Conservation (phyloP, 179 eudicot species). For the Camellia oleifera region DNA sequence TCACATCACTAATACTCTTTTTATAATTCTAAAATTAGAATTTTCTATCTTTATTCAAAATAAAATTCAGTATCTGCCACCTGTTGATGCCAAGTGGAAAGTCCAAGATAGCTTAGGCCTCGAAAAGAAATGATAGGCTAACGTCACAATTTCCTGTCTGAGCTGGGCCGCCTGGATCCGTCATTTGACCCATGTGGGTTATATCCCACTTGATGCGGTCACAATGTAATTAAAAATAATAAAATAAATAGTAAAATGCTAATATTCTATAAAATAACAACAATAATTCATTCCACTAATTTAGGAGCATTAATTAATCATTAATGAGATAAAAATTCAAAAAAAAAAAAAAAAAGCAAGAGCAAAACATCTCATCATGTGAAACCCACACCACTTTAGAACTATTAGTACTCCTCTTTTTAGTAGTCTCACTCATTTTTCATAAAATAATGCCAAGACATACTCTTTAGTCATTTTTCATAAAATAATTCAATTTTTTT, state of each 20-base stretch:
- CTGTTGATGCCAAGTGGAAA: background rate
- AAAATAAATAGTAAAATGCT: background rate
- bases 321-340: too few relatives aligned
- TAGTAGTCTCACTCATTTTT: too few relatives aligned
- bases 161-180: constrained; percentile 15
- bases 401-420: too few relatives aligned
- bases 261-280: background rate
- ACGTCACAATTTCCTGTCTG: background rate
- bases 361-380: too few relatives aligned
- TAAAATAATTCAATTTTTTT: too few relatives aligned
- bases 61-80: background rate
- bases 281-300: too few relatives aligned
- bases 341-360: too few relatives aligned
- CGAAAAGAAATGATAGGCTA: background rate
- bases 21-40: too few relatives aligned
- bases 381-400: too few relatives aligned
- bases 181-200: constrained; percentile 21
- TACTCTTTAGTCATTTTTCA: background rate
- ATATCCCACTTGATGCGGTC: background rate
- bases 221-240: background rate
- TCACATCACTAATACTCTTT: too few relatives aligned
- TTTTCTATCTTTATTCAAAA: too few relatives aligned
- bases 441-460: constrained; percentile 8
- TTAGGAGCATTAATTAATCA: too few relatives aligned
- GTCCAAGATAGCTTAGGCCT: background rate